Conservation (phyloP, 2,329 filamentous ascomycete genomes). For the Arthrobotrys sinensis region DNA sequence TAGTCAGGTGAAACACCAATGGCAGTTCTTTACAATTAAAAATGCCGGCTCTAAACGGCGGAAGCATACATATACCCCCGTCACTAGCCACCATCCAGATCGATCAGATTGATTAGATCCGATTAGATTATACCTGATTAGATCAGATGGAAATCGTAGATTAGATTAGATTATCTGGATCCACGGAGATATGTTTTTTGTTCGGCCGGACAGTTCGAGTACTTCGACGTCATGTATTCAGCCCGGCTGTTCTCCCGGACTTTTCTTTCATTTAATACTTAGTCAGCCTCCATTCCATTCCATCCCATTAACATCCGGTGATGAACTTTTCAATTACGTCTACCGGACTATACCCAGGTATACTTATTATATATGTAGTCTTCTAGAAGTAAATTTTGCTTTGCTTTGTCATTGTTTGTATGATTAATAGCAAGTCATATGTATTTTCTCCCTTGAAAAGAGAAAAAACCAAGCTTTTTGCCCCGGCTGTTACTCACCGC, state of each 20-base stretch:
- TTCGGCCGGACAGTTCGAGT: not conserved
- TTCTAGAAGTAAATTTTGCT: not conserved
- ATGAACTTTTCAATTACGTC: no score
- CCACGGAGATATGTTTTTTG: not conserved
- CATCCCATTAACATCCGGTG: not conserved
- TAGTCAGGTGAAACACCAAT: no score
- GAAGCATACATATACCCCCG: no score
- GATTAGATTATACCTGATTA: not conserved
- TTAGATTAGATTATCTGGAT: no score
- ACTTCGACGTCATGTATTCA: slow-evolving; percentile 1
- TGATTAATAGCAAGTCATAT: slow-evolving; percentile 5
- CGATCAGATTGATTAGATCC: no score
- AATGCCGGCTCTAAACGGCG: no score
- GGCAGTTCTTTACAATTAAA: no score
- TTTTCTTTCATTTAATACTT: not conserved
- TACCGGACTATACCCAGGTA: no score
- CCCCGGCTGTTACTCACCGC: slow-evolving; percentile 14
- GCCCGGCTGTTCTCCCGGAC: not conserved
- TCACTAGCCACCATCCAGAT: no score
- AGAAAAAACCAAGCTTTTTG: slow-evolving; percentile 29
- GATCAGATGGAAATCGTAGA: not conserved
- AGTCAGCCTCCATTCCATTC: not conserved
- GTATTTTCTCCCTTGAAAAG: no score
- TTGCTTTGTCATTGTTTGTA: not conserved
- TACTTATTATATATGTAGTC: no score